Evolutionary conservation across 441 rosid species (phyloP), one percentile per base, ranked within the genome.

Genomic region (Brassica hybrid): DNA sequence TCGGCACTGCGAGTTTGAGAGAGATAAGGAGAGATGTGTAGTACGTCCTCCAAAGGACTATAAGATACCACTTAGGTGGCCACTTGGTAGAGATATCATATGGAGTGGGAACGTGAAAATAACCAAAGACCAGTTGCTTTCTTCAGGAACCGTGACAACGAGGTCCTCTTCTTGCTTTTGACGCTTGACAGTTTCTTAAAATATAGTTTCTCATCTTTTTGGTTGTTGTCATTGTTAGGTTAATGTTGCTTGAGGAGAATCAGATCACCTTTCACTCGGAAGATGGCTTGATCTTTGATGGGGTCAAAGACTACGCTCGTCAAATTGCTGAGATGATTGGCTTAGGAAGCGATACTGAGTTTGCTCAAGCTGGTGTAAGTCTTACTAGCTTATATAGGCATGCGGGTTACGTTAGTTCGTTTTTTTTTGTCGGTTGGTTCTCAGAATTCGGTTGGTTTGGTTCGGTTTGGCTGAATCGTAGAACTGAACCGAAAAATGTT

Each of bases 321-420:
- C 97, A 92, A 86, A 79, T 96, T 67, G 98, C 97, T 7, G 97
- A 96, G 89, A 94, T 94, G 97, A 84, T 95, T 62, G 98, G 98
- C 34, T 83, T 92, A 78, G 97, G 97, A 83, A 85, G 97, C 54
- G 99, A 93, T 82, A 76, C 94, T 27, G 99, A 94, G 67, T 94
- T 92, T 79, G 58, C 81, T 78, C 96, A 94, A 85, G 98, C 98
- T 43, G 99, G 99, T 73, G 99, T 95, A 89, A 86, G 96, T 84
- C 48, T 56, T 78, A 43, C 73, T 50, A 48, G 38, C 30, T 1
- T n/a, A 54, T 67, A 16, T 30, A 30, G 34, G 34, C 34, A 5
- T 30, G 34, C 7, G 34, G 34, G 34, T 30, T 30, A 30, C 7
- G 34, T 30, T 30, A 30, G 34, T 30, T 30, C 34, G 34, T 30